Evolutionary conservation across 495 filamentous ascomycete genomes (phyloP), one percentile per base, ranked within the genome.

Genomic region (Penicillium waksmanii): DNA sequence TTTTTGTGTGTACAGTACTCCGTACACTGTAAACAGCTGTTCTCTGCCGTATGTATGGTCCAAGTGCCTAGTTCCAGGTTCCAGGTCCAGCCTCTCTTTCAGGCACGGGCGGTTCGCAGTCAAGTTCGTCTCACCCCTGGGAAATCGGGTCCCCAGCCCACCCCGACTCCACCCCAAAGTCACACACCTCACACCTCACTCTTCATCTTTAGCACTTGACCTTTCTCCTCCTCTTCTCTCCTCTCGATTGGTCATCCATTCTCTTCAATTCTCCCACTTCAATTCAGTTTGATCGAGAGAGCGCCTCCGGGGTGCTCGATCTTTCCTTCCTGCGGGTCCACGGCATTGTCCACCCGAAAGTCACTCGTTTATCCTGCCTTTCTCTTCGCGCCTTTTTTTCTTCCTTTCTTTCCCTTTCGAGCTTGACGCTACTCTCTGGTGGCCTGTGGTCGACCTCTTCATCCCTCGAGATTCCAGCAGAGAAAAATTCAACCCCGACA

Each of bases 361-460:
- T 69, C 73, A 73, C 53, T 76, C 73, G 72, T 78, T 76, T 70
- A 58, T 42, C 52, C 38, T 58, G 9, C 21, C 18, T 42, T 44
- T 55, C 27, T 23, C 46, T 55, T 49, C 44, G 27, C 27, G 27
- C 50, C 60, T 25, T 35, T 55, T 62, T 57, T 56, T 58, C 61
- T 35, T 55, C 58, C 55, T 56, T 58, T 61, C 56, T 57, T 61
- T 62, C 60, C 62, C 58, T 57, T 65, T 66, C 61, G 38, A 62
- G 59, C 64, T 71, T 57, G 67, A 66, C 54, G 60, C 65, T 43
- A 51, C 53, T 57, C 34, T 38, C 44, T 53, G 66, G 48, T 53
- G 66, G 48, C 66, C 64, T 63, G 65, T 53, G 46, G 64, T 70
- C 58, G 31, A 61, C 43, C 27, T 15, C 25, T 58, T 53, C 50